Base-by-base conservation (phyloP, 148 eudicot genomes). In the Beta vulgaris region DNA sequence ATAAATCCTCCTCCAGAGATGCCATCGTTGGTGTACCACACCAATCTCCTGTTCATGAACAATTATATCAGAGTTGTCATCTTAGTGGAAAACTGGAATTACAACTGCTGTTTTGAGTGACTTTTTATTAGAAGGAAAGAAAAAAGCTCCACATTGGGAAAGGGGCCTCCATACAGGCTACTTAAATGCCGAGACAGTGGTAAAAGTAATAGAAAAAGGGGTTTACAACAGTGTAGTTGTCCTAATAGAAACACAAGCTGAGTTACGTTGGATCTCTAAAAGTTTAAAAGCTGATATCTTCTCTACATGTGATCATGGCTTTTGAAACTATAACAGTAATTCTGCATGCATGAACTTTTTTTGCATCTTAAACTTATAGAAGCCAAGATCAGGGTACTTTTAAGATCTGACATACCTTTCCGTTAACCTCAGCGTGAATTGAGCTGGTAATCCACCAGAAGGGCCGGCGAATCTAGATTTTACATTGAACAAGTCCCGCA, bases 361-460 rank as follows among this genome's bases (percentile, higher is more conserved):
- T 15, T 32, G 16, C 25, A 65, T 13, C 18, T 34, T 40, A 40
- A 36, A n/a, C 11, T 18, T 64, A 58, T 26, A 7, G 35, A 13
- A 11, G 10, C 15, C 11, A 31, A 13, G 15, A 61, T 65, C 63
- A 71, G 54, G 16, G 14, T 23, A 40, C 28, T 75, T 69, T 34
- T 43, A 73, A 61, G 54, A 62, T 68, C 21, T 31, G 75, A 28
- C 91, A 82, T 88, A 95, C 99, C 90, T 92, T 89, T 78, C 98
- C 98, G 82, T 91, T 82, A 71, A 95, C 79, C 86, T 91, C 99
- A n/a, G 92, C 89, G 80, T 90, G 92, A 73, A 95, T 95, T 83
- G 98, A 95, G 84, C 99, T 95, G 73, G 85, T 92, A 63, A 95
- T 81, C 98, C 91, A 95, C 98, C 99, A 95, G 84, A 95, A 90